Evolutionary conservation across 345 rosid species (phyloP), one percentile per base, ranked within the genome.

Genomic region (Noccaea bulbosa): DNA sequence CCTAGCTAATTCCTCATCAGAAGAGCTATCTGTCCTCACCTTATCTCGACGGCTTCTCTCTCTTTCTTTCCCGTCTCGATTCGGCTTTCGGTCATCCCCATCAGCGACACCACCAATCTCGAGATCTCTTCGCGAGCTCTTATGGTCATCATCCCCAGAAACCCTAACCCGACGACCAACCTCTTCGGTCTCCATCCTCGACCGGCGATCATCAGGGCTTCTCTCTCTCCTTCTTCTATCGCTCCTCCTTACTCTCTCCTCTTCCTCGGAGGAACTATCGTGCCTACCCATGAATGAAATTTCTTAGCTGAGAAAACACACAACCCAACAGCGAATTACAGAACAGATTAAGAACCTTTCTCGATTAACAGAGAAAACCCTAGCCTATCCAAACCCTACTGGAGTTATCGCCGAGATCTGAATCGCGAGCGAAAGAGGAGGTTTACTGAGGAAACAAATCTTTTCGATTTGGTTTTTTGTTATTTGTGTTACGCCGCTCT

Each of bases 231-330:
- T 67, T 59, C 56, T 39, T 37, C 67, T 65, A 38, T 65, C 67
- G 6, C 67, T 66, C 30, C 64, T 53, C 46, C 74, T 54, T 37
- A 46, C 65, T 75, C 65, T 69, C 65, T 69, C 79, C 8, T 69
- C 79, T 54, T 69, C 79, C 46, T 75, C 74, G 0, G 74, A 75
- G 0, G 79, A 75, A 69, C 70, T 75, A 62, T 38, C 74, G 43
- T 75, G 70, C 33, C 79, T 75, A 53, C 53, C 79, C 79, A 75
- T 75, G 5, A n/a, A 60, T 53, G 27, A 22, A 22, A 10, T 6
- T 7, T 45, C 20, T 33, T 11, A 55, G 51, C 40, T 39, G 6
- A 27, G 50, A 6, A 50, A 22, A 32, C 33, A 39, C 34, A 9
- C 4, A 65, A 56, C 12, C 46, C 32, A 57, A 41, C 52, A 24